Base-by-base conservation (phyloP, 169 alveolate genomes). In the Plasmodium relictum region DNA sequence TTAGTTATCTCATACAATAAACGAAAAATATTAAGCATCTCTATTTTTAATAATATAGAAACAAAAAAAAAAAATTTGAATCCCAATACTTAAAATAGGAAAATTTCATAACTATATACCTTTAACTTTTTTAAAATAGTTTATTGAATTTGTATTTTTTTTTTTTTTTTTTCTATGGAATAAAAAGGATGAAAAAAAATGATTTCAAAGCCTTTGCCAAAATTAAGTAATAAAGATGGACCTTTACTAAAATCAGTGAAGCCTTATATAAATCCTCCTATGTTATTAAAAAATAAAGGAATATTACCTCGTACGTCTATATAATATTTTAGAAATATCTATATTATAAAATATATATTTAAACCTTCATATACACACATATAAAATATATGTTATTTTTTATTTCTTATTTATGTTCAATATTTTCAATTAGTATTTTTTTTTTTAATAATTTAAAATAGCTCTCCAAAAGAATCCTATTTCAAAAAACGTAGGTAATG, bases 271-370 rank as follows among this genome's bases (percentile, higher is more conserved):
- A 76, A 61, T 16, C 71, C 71, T 7, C 20, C 68, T 68, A 9
- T 63, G 24, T 41, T 76, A 20, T 39, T 76, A 41, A 76, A 76
- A 66, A 48, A 31, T 63, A 74, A 74, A 63, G 88, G 74, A 31
- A 76, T 62, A n/a, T 12, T 22, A 12, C 56, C 88, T 14, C 69
- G 88, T 76, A 76, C 42, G 37, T 8, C 24, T 48, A 10, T n/a
- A 56, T 70, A 14, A 45, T 18, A 24, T n/a, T 16, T 24, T 42
- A 56, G 8, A 16, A 48, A 26, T 48, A 31, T 31, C 1, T 48
- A 48, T 2, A 48, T 48, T 12, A 12, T 48, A n/a, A 48, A 12
- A 12, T 48, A 48, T 5, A 1, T 5, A 48, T 9, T n/a, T 52
- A 8, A n/a, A 52, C 10, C 10, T 9, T 4, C 12, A 6, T 6